Conservation (phyloP, 2,329 filamentous ascomycete genomes). For the Blastomyces parvus region DNA sequence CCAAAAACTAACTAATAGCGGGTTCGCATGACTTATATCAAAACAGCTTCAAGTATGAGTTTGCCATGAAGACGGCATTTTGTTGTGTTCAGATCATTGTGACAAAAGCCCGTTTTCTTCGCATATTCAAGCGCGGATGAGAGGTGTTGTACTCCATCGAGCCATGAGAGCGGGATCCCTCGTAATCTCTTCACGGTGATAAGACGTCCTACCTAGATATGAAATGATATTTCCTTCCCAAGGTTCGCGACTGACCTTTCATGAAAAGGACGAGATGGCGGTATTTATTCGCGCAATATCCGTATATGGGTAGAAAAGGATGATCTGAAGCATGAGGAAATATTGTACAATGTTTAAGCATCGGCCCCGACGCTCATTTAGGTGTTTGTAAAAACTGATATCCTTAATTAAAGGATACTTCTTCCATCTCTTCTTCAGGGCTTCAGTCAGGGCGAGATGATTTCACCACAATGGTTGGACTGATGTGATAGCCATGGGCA, state of each 20-base stretch:
- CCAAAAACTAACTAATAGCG: constrained; percentile 16
- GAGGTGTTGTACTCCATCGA: constrained; percentile 10
- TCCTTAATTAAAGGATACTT: constrained; percentile 8
- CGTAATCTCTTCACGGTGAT: not conserved
- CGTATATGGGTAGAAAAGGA: constrained; percentile 8
- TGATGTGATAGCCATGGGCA: not conserved
- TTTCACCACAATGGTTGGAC: not conserved
- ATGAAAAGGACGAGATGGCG: not conserved
- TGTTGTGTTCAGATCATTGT: constrained; percentile 12
- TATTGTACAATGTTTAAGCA: constrained; percentile 12
- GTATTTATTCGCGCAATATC: constrained; percentile 7
- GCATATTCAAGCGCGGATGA: constrained; percentile 15
- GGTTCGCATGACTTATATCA: constrained; percentile 15
- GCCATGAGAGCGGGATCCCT: constrained; percentile 13
- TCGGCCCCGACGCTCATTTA: constrained; percentile 10
- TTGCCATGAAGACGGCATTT: constrained; percentile 15
- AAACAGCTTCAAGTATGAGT: constrained; percentile 14
- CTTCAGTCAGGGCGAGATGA: not conserved
- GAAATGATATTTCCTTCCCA: not conserved
- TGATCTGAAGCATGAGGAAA: constrained; percentile 7
- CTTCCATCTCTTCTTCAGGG: not conserved
- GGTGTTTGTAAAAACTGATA: constrained; percentile 13
- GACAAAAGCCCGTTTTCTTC: constrained; percentile 17
- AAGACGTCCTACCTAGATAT: not conserved
- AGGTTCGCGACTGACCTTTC: not conserved